Evolutionary conservation across 331 rosid species (phyloP), one percentile per base, ranked within the genome.

Genomic region (Quercus phellos): DNA sequence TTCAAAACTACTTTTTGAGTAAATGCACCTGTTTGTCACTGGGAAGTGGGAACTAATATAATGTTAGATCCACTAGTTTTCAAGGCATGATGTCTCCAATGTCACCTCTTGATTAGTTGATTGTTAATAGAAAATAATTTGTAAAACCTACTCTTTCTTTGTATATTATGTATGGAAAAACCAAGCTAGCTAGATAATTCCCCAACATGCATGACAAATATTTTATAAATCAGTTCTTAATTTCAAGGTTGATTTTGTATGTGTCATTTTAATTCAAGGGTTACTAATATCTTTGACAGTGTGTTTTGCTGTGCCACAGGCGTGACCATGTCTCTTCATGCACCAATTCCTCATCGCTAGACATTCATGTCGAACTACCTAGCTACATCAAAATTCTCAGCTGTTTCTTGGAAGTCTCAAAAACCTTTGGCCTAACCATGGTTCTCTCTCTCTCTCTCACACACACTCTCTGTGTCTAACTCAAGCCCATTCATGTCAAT

Each of bases 231-330:
- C 17, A 10, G 16, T 46, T 46, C 16, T 46, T 46, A 12, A 46
- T 46, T 46, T 46, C 53, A 46, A 46, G 16, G 53, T 12, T 46
- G 53, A 58, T 58, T 58, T 58, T 56, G 29, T 61, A 27, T 13
- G 0, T 17, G 70, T 32, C 26, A 21, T 66, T 9, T 34, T 59
- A 18, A 27, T 38, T 56, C n/a, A 30, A 58, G 75, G 22, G 77
- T 64, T 76, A 74, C 98, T 94, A 84, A 92, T 84, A 89, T 89
- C 90, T 90, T 92, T 92, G 97, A 92, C 99, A 94, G 99, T 94
- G 90, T 94, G 97, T 85, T 94, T 94, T 86, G 97, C 97, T 90
- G 93, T 94, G 91, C 97, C 97, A 73, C 99, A 94, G 99, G 99
- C 99, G 95, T 94, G 83, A 94, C 86, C 76, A 85, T 89, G 97